These are phyloP conservation scores for Plasmodium berghei DNA, from an alignment of 169 alveolate genomes.

Conservation along the genomic window DNA sequence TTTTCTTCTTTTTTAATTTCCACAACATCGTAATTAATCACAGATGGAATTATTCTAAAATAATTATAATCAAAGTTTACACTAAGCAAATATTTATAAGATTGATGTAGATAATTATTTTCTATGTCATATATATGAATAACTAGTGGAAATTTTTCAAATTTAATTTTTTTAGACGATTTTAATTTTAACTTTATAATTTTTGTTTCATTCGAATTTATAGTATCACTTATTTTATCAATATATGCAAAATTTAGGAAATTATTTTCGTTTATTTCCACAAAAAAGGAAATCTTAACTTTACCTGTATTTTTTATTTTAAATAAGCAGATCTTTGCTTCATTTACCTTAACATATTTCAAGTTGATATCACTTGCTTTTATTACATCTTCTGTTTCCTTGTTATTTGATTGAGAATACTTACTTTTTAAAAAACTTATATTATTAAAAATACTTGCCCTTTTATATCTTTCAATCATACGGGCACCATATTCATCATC, in stretches of 20 bases:
- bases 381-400: neutral
- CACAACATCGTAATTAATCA: constrained; percentile 49
- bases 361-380: constrained; percentile 37
- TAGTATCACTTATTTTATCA: constrained; percentile 19
- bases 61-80: constrained; percentile 65
- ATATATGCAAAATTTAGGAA: constrained; percentile 42
- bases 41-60: constrained; percentile 33
- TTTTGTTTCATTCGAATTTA: constrained; percentile 63
- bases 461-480: neutral
- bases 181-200: constrained; percentile 21
- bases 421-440: neutral
- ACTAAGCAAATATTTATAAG: constrained; percentile 49
- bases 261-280: constrained; percentile 45
- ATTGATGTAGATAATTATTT: constrained; percentile 44
- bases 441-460: neutral
- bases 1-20: constrained; percentile 67
- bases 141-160: constrained; percentile 43
- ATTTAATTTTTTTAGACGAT: constrained; percentile 39
- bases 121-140: constrained; percentile 55
- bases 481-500: neutral
- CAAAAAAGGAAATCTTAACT: constrained; percentile 17
- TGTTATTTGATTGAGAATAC: neutral
- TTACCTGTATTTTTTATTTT: constrained; percentile 73
- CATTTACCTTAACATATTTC: constrained; percentile 45
- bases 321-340: constrained; percentile 38